Conservation (phyloP, 176 grass and related monocot genomes). For the Musa troglodytarum region DNA sequence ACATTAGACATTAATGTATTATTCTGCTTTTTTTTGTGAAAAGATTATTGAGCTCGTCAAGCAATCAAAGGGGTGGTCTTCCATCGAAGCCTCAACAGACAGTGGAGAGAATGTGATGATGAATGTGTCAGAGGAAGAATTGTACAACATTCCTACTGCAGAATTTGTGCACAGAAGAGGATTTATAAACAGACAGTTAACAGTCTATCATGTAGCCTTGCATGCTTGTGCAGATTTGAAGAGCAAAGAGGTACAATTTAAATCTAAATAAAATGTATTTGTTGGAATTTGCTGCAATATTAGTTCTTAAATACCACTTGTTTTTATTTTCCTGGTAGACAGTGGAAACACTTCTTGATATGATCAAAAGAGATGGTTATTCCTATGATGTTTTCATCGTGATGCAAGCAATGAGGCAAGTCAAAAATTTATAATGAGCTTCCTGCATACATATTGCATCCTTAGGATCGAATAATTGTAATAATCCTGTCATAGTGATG, state of each 20-base stretch:
- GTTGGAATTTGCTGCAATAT: neutral
- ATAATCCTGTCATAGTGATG: neutral
- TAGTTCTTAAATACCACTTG: constrained; percentile 18
- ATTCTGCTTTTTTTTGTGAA: constrained; percentile 14
- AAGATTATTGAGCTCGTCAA: constrained; percentile 93
- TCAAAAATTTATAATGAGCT: neutral
- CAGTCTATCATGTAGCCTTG: constrained; percentile 85
- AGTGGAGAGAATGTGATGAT: constrained; percentile 95
- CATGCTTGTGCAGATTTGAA: constrained; percentile 87
- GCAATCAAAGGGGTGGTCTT: constrained; percentile 95
- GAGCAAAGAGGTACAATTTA: constrained; percentile 60
- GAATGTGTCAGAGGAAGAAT: constrained; percentile 90
- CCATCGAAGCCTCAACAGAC: constrained; percentile 57
- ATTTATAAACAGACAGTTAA: constrained; percentile 53
- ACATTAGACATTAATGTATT: neutral
- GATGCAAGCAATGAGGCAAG: constrained; percentile 84
- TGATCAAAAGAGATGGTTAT: constrained; percentile 55
- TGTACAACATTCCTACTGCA: constrained; percentile 93
- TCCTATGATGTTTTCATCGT: constrained; percentile 66
- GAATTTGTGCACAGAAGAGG: constrained; percentile 69
- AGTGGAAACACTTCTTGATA: constrained; percentile 86
- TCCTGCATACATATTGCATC: neutral
- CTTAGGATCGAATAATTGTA: no score
- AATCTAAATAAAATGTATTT: neutral
- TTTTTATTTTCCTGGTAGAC: constrained; percentile 39